Base-by-base conservation (phyloP, 2,329 filamentous ascomycete genomes). In the Bretziella fagacearum region DNA sequence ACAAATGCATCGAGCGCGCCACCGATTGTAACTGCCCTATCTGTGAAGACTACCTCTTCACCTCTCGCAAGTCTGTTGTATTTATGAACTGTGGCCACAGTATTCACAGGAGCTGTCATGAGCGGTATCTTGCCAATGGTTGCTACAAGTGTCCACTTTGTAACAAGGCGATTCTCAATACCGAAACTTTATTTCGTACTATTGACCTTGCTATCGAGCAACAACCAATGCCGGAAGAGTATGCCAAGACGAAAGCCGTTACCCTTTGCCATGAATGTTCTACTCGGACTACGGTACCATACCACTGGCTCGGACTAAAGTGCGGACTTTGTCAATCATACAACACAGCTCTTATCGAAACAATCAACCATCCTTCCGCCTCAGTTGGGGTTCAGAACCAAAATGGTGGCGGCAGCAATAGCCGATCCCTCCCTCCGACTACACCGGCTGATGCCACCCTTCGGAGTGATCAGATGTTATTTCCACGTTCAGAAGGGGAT, bases 121-220 rank as follows among this genome's bases (percentile, higher is more conserved):
- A 84, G 39, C 76, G 91, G 55, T 83, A 94, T 59, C 40, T 50
- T 29, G 87, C 93, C 68, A 79, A 80, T 56, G 79, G 77, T 3
- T 93, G 87, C 4, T 98, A 96, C 66, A 93, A 89, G 58, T 98
- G 91, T 57, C 91, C 89, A 1, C 86, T 95, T 42, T 98, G 91
- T 70, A 93, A 81, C 65, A 93, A 91, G 62, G 94, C 84, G 53
- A 81, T 93, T n/a, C 77, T 85, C 54, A 96, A 96, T 58, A 98
- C 98, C 89, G 89, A 95, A 58, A 75, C 84, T 30, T 83, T 93
- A 55, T 98, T 96, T 65, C 79, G 85, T 42, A 91, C 91, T 55
- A 65, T 96, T 27, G 89, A 95, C 56, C 75, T 86, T 45, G 80
- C 85, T 43, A 94, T 98, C 51, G 73, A 82, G 53, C 72, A 73